phyloP scores from a whole-genome alignment of 1,139 yeast species.

The Entelexis sorbosivorans region DNA sequence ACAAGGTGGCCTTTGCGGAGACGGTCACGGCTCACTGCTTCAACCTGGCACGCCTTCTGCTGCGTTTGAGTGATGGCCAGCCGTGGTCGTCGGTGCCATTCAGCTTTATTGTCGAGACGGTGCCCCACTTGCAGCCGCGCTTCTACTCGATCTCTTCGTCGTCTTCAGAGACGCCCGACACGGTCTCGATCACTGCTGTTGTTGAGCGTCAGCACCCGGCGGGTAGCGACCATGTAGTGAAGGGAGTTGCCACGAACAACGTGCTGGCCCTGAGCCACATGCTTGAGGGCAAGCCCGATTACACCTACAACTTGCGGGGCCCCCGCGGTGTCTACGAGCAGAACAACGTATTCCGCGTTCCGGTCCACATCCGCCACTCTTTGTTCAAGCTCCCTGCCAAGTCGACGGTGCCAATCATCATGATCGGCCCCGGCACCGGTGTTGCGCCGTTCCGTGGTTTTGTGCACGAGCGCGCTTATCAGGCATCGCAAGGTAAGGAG shows the following conservation, averaged over 20 bases:
- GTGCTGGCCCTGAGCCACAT: constrained; percentile 45
- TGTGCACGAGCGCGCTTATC: constrained; percentile 65
- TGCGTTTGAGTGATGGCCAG: constrained; percentile 47
- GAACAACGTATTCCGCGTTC: constrained; percentile 40
- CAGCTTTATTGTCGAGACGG: constrained; percentile 67
- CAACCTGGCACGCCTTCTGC: constrained; percentile 70
- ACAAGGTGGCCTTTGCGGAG: constrained; percentile 56
- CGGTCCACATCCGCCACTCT: constrained; percentile 89
- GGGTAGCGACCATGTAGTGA: constrained; percentile 39
- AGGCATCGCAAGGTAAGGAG: constrained; percentile 42
- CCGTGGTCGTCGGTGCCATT: constrained; percentile 74
- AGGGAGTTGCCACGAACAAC: constrained; percentile 89
- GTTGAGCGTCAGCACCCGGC: constrained; percentile 57
- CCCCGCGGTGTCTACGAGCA: constrained; percentile 36
- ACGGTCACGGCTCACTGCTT: constrained; percentile 50
- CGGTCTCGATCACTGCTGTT: constrained; percentile 70
- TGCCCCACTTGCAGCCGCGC: constrained; percentile 82
- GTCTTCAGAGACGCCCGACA: constrained; percentile 61
- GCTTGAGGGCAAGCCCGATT: constrained; percentile 29
- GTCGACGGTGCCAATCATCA: constrained; percentile 70
- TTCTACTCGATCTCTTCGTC: constrained; percentile 95
- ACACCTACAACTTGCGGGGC: constrained; percentile 62
- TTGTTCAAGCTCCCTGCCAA: constrained; percentile 90
- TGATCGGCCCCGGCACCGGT: constrained; percentile 98
- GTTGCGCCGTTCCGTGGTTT: constrained; percentile 97